Conservation (phyloP, 2,329 filamentous ascomycete species). For the Pseudopithomyces chartarum region DNA sequence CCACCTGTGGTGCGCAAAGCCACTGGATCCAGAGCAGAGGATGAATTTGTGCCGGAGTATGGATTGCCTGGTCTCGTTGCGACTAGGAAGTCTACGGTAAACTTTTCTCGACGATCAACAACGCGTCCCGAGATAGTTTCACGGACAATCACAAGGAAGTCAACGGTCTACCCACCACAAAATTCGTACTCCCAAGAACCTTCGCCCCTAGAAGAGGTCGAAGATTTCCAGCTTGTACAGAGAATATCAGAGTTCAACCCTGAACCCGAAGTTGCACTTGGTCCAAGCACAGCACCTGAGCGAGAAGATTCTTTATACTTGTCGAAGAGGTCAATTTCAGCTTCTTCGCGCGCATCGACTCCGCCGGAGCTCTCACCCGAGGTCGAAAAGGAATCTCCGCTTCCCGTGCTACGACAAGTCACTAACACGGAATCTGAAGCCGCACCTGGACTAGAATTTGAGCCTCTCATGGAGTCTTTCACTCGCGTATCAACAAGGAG, state of each 20-base stretch:
- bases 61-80: background rate
- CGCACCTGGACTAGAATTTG: background rate
- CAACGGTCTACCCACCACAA: background rate
- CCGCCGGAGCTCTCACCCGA: background rate
- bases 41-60: background rate
- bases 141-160: background rate
- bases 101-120: background rate
- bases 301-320: background rate
- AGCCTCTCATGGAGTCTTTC: background rate
- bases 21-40: background rate
- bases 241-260: background rate
- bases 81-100: background rate
- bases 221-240: background rate
- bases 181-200: background rate
- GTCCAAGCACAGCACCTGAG: background rate
- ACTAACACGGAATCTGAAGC: background rate
- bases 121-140: background rate
- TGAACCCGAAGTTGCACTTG: background rate
- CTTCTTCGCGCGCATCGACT: background rate
- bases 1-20: background rate
- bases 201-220: background rate
- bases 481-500: background rate
- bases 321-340: background rate
- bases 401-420: background rate
- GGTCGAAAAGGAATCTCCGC: background rate